Conservation (phyloP, 1,284 basidiomycete genomes). For the Leccinum variabile region DNA sequence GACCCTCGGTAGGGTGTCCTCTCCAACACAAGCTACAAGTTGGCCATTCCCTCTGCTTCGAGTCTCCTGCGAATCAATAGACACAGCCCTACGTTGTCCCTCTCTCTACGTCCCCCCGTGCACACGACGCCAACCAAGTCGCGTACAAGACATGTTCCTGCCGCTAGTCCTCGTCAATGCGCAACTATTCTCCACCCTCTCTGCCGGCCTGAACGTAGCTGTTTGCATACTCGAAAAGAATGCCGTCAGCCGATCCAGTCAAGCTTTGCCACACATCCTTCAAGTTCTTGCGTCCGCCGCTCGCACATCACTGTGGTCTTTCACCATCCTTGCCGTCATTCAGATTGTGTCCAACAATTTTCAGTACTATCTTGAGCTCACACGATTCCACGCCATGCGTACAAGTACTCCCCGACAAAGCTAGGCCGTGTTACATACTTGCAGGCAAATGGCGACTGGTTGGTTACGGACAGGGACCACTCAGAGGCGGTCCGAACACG, state of each 20-base stretch:
- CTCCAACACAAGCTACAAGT: conserved; percentile 34
- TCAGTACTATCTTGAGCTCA: conserved; percentile 3
- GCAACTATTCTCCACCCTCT: conserved; percentile 27
- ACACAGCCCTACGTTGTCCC: conserved; percentile 2
- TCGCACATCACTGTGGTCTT: conserved; percentile 30
- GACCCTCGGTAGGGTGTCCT: conserved; percentile 23
- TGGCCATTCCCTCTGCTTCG: conserved; percentile 36
- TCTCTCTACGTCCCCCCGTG: conserved; percentile 3
- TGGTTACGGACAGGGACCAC: conserved; percentile 3
- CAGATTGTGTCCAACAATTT: conserved; percentile 24
- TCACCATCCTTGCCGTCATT: conserved; percentile 20
- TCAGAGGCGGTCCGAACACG: neutral
- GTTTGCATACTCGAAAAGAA: conserved; percentile 10
- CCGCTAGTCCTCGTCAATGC: conserved; percentile 21
- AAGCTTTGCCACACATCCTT: conserved; percentile 10
- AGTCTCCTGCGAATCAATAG: conserved; percentile 1
- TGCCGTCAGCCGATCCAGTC: neutral
- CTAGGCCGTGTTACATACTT: conserved; percentile 1
- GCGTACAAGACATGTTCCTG: conserved; percentile 1
- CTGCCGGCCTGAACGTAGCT: conserved; percentile 27
- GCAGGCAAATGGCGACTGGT: conserved; percentile 1
- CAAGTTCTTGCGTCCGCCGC: conserved; percentile 21
- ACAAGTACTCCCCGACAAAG: conserved; percentile 27
- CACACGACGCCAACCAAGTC: conserved; percentile 1
- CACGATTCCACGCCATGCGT: neutral